Conservation (phyloP, 1,284 basidiomycete genomes). For the Apiotrichum gracile region DNA sequence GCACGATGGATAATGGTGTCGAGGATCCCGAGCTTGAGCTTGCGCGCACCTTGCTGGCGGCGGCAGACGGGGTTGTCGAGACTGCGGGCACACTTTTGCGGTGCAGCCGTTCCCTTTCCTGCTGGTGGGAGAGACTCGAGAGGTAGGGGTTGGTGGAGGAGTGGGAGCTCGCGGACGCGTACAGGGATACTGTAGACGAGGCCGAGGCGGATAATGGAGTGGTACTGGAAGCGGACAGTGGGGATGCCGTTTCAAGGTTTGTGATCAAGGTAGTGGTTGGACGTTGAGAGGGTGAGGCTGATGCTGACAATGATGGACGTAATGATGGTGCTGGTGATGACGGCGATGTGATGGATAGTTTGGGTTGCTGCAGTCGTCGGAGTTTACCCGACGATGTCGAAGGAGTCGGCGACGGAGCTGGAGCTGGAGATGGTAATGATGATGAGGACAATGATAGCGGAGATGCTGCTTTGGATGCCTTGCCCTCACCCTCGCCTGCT, state of each 20-base stretch:
- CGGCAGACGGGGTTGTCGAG: too few species aligned
- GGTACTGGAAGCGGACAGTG: background rate
- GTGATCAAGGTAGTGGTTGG: too few species aligned
- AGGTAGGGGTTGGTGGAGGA: background rate
- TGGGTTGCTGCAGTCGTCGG: background rate
- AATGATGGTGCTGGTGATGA: too few species aligned
- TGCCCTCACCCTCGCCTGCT: background rate
- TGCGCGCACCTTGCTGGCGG: too few species aligned
- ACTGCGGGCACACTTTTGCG: too few species aligned
- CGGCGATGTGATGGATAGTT: background rate
- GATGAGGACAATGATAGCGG: background rate
- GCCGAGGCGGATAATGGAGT: too few species aligned
- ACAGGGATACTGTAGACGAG: background rate
- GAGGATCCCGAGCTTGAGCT: too few species aligned
- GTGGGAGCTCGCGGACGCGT: background rate
- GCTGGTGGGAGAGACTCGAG: background rate
- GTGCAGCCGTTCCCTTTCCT: background rate
- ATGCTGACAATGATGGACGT: too few species aligned
- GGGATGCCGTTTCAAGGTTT: background rate
- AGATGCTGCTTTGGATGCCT: too few species aligned
- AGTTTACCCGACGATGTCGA: background rate
- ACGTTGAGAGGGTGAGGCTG: too few species aligned
- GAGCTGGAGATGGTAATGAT: background rate
- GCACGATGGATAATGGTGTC: too few species aligned
- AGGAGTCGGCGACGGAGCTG: background rate